Evolutionary conservation across 495 filamentous ascomycete species (phyloP), one percentile per base, ranked within the genome.

Genomic region (Clohesyomyces aquaticus): DNA sequence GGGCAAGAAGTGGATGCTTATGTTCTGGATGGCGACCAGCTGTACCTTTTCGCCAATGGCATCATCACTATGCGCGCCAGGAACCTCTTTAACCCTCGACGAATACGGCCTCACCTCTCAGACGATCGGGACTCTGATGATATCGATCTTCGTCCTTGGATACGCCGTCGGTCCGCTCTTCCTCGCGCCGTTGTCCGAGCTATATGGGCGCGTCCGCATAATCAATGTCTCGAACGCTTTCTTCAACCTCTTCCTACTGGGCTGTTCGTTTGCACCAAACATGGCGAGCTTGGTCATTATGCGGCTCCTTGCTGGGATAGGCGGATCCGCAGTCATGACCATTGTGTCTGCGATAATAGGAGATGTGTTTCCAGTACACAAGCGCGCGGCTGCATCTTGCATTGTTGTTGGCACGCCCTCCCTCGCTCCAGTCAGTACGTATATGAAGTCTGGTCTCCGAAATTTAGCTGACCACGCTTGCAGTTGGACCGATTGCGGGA

Each of bases 81-180:
- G 65, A 8, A 63, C 59, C 3, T 62, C 59, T 4, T 32, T 63
- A 8, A 67, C 65, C 0, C 51, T 67, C 45, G 45, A 57, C 45
- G 65, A 68, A 21, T 68, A 59, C 25, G 47, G 55, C 11, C 22
- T 64, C 3, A 55, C 55, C 23, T 64, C 60, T 4, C 51, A 61
- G 29, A 65, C 58, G 18, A 45, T 68, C 25, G 66, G 60, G 2
- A 43, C 54, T 11, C 42, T 68, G 3, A 63, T 63, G 61, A 63
- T 68, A 19, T 64, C 66, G 12, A 65, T 68, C 28, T 69, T 48
- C 27, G 46, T 69, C 6, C 57, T 62, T 43, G 66, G 61, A n/a
- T 66, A 61, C 46, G 61, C 61, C 22, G 55, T 69, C 26, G 66
- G 66, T 0, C 66, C 66, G 1, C 47, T 69, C 10, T 64, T 69